Base-by-base conservation (phyloP, 768 basidiomycete genomes). In the Psilocybe azurescens region DNA sequence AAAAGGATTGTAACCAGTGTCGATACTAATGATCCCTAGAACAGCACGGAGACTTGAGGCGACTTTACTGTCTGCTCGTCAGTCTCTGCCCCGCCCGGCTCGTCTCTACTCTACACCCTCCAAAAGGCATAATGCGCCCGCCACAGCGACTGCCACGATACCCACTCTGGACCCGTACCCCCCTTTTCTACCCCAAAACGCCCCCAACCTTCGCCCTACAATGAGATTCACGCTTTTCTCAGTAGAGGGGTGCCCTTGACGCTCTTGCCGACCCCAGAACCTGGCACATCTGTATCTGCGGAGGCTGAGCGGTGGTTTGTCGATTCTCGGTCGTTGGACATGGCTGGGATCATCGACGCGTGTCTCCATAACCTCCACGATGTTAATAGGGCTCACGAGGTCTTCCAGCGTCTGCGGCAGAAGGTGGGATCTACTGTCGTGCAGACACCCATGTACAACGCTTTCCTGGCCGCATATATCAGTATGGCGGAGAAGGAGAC, bases 361-460 rank as follows among this genome's bases (percentile, higher is more conserved):
- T 96, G 95, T 71, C 75, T 96, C 11, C 83, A 89, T 72, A 85
- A 90, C 64, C 70, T 86, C 2, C 87, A 89, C 72, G 92, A 95
- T 71, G 86, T 95, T 0, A 79, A 83, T 0, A 89, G 95, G 5
- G 94, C 94, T 6, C 86, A 86, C 64, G 77, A 79, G 39, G 83
- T 96, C 24, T 94, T 95, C 64, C 83, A 86, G 51, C 79, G 82
- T 8, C 73, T 95, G 39, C 84, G 89, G 5, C 64, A 65, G 20
- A 73, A 8, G 65, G 63, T 30, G 65, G 70, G 36, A 73, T 75
- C 64, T 65, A 20, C 73, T 0, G 60, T 74, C 0, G 66, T 83
- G 0, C 78, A 79, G 0, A 78, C 85, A 4, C 77, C 80, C 4
- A 69, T 91, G 14, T 90, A 90, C 73, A 89, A 93, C 70, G 79